Base-by-base conservation (phyloP, 805 yeast genomes). In the Metschnikowia peoriensis region DNA sequence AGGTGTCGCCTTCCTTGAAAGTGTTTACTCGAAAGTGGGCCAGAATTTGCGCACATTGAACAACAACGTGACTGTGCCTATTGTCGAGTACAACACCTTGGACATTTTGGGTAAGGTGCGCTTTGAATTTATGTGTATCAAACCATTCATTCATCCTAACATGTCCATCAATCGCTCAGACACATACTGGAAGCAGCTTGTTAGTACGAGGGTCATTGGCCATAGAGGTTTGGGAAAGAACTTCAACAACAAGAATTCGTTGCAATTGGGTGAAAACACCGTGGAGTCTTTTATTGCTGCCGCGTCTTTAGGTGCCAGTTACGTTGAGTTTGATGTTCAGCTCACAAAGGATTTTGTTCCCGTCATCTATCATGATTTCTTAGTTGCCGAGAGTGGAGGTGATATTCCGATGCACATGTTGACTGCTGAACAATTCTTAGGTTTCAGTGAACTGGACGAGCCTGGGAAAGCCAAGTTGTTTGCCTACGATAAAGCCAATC, bases 291-390 rank as follows among this genome's bases (percentile, higher is more conserved):
- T 93, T 62, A 88, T 93, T 65, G 96, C 97, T 11, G 98, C 98
- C 0, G 96, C 97, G 0, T 90, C 96, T 2, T 74, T 93, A 58
- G 98, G 98, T 40, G 98, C 98, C 1, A 86, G 96, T 2, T 93
- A 93, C 64, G 97, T 93, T 48, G 98, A 93, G 70, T 93, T 93
- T 66, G 98, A 93, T 69, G 98, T 93, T 44, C 98, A 93, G 66
- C 75, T 93, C 60, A 93, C 98, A 14, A 90, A 91, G 65, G 98
- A 93, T 67, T 77, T 77, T 58, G 84, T 89, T 10, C 97, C 98
- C 2, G 98, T 93, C 7, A 88, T 93, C 29, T 93, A 93, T 64
- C 98, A 93, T 68, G 98, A 93, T 66, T 93, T 93, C 65, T 67
- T 89, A 41, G 97, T 93, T 46, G 96, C 97, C 2, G 98, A 93